Base-by-base conservation (phyloP, 1,284 basidiomycete genomes). In the Ustilago trichophora region DNA sequence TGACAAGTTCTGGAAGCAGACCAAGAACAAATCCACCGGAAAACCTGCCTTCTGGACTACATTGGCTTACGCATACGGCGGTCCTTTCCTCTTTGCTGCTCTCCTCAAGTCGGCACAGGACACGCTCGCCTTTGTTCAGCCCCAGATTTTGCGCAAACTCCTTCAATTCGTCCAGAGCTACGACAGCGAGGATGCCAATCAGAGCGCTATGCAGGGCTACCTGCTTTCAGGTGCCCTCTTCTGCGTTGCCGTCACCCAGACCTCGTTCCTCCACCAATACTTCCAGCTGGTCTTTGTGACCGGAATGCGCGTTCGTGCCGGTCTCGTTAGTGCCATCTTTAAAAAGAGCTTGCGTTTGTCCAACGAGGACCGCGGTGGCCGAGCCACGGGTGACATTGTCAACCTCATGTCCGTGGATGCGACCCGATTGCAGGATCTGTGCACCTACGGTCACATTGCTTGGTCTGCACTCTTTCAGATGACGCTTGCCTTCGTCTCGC, bases 381-480 rank as follows among this genome's bases (percentile, higher is more conserved):
- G 93, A 13, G 88, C 89, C 2, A 88, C 88, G 15, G 92, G 92
- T 31, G 89, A 89, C 75, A 86, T 94, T 36, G 89, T 95, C 59
- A 95, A 93, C 76, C 91, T 94, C 83, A 94, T 97, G 71, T 93
- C 91, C 4, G 93, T 93, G 0, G 94, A 97, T 81, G 88, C 92
- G 15, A 90, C 88, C 5, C 87, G 93, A 25, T 91, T 97, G 76
- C 93, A 96, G 80, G 96, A 93, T 76, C 90, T 89, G 67, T 87
- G 87, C 50, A 90, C 90, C 5, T 93, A 89, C 83, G 90, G 91
- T 53, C 83, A 84, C 65, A 87, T 91, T 84, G 84, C 87, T 12
- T 91, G 91, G 88, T 85, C 90, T 0, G 87, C 89, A 1, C 90
- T 90, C 0, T 63, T 78, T 53, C 75, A 79, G 51, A 77, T 79